A percentile compares a stretch with the other conserved stretches of the same genome.
phyloP scores from a whole-genome alignment of 768 basidiomycete genomes.

The Lactarius trivialis region DNA sequence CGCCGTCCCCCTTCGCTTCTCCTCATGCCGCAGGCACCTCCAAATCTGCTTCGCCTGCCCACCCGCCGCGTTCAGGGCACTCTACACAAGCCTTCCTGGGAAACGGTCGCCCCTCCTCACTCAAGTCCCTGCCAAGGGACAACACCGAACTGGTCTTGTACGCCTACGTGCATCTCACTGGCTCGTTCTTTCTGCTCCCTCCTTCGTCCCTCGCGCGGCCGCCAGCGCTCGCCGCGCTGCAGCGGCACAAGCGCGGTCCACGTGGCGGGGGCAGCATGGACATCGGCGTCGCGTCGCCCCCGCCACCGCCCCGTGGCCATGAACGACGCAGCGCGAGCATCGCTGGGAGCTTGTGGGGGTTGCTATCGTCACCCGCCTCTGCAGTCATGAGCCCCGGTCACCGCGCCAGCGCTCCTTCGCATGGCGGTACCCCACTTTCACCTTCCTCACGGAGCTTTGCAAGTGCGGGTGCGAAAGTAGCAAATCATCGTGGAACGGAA shows the following conservation, averaged over 20 bases:
- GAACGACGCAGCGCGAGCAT: constrained; percentile 44
- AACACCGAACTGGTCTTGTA: constrained; percentile 65
- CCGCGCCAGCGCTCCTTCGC: constrained; percentile 25
- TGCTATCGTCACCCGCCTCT: constrained; percentile 29
- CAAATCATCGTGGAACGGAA: constrained; percentile 4
- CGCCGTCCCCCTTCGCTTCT: constrained; percentile 26
- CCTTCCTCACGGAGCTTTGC: constrained; percentile 14
- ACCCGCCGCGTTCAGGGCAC: constrained; percentile 29
- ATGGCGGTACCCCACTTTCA: constrained; percentile 12
- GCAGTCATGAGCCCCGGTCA: constrained; percentile 23
- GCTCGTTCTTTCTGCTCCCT: constrained; percentile 55
- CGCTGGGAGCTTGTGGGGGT: constrained; percentile 41
- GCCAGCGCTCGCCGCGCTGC: constrained; percentile 42
- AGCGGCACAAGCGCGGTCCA: constrained; percentile 43
- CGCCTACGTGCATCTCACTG: constrained; percentile 76
- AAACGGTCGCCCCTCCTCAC: constrained; percentile 21
- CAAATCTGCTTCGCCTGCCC: constrained; percentile 20
- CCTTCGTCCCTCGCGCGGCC: constrained; percentile 38
- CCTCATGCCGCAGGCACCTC: background rate
- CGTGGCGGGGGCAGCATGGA: constrained; percentile 79
- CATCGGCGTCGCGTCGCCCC: constrained; percentile 45
- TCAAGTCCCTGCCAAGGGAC: constrained; percentile 10
- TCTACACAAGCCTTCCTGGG: constrained; percentile 25
- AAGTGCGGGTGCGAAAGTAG: constrained; percentile 11
- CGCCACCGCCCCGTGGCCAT: constrained; percentile 32